These are phyloP conservation scores for Astrothelium subdiscretum DNA, from an alignment of 495 filamentous ascomycete genomes.

Conservation along the genomic window DNA sequence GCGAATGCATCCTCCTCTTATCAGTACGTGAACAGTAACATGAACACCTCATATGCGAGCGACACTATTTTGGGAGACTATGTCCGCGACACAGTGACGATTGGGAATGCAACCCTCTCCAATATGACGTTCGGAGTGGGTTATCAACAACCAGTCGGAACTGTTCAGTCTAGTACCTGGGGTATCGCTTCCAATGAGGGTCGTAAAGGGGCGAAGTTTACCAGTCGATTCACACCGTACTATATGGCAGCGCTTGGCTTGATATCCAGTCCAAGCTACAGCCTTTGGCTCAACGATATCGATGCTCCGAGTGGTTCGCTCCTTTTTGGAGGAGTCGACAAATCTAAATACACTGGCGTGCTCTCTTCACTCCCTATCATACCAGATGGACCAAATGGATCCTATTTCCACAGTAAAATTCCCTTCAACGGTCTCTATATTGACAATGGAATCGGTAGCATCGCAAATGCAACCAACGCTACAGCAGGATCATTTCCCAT, in stretches of 20 bases:
- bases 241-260: neutral
- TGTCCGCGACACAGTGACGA: neutral
- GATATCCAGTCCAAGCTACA: neutral
- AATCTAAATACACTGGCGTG: neutral
- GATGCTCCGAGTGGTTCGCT: neutral
- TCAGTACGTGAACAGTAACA: neutral
- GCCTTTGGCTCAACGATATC: neutral
- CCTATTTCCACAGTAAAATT: neutral
- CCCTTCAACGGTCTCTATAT: neutral
- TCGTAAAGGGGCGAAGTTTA: neutral
- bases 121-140: neutral
- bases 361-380: neutral
- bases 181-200: neutral
- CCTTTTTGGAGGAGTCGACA: neutral
- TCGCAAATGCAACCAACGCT: neutral
- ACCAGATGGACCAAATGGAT: neutral
- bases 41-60: neutral
- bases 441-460: neutral
- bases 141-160: neutral
- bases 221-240: neutral
- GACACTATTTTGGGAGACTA: neutral
- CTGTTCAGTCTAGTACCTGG: neutral
- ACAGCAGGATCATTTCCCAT: neutral
- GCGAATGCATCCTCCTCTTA: slow-evolving; percentile 4
- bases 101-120: neutral